Base-by-base conservation (phyloP, 148 eudicot genomes). In the Cornus suecica region DNA sequence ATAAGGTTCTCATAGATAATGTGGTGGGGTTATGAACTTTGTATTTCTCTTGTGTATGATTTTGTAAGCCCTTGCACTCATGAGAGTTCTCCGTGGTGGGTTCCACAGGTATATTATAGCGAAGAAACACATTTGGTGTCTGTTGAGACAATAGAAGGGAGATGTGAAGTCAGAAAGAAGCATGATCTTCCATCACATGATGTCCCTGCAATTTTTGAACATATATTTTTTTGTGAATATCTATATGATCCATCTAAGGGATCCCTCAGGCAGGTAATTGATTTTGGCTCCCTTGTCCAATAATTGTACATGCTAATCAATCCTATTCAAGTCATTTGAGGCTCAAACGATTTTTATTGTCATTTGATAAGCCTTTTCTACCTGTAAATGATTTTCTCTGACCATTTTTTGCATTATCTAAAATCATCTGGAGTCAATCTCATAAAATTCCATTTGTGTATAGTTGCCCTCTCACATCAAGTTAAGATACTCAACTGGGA, bases 141-240 rank as follows among this genome's bases (percentile, higher is more conserved):
- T 29, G 76, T 86, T 58, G 79, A 78, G 66, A 79, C 83, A 76
- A 78, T 93, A 74, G 93, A 85, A 82, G 98, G 98, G 73, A 95
- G 85, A 79, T 95, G 99, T 81, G 89, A 93, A 81, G 92, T 95
- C 71, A 85, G 83, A 74, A 90, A 81, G 80, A 91, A 86, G 86
- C 83, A 87, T 78, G 93, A 91, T 69, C 80, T 92, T 73, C 72
- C 86, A 72, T 84, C 90, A 61, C 45, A 70, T 27, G 80, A 82
- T 37, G 87, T 77, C 81, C 91, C 88, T 72, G 83, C 79, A 73
- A 56, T 87, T 34, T 88, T 77, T 75, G 89, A 91, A 26, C 94
- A 95, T 80, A 77, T 88, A 61, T 95, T 93, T 86, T 93, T 91
- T 76, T 95, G 97, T 80, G 99, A 95, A 79, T 84, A 84, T 80